A percentile compares a stretch with the other conserved stretches of the same genome.
phyloP scores from a whole-genome alignment of 179 eudicot species.

The Beta macrorhiza region DNA sequence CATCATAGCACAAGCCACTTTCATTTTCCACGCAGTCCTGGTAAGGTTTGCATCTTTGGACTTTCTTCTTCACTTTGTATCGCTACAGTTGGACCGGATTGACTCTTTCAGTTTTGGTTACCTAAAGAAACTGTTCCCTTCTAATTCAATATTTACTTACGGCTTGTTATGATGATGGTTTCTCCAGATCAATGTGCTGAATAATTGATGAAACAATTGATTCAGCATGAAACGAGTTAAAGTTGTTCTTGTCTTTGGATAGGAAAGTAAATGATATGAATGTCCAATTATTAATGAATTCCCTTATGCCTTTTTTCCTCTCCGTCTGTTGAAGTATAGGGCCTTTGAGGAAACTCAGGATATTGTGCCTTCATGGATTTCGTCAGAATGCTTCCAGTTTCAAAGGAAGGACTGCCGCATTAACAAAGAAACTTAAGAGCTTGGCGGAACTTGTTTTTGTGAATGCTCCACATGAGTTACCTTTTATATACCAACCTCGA shows the following conservation, averaged over 20 bases:
- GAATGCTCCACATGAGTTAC: conserved; percentile 83
- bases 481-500: conserved; percentile 72
- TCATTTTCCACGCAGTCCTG: conserved; percentile 31
- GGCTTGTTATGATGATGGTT: not conserved
- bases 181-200: not conserved
- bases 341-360: conserved; percentile 63
- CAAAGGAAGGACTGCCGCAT: conserved; percentile 82
- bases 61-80: not conserved
- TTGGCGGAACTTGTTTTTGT: conserved; percentile 75
- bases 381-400: conserved; percentile 94
- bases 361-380: conserved; percentile 91
- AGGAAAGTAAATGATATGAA: not conserved
- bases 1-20: conserved; percentile 22
- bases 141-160: not conserved
- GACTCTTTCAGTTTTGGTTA: not conserved
- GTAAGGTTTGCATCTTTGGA: conserved; percentile 38
- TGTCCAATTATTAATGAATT: not conserved
- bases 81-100: not conserved
- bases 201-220: not conserved
- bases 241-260: not conserved
- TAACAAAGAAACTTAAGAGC: conserved; percentile 81
- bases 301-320: not conserved
- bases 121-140: not conserved
- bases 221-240: not conserved
- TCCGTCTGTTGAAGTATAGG: conserved; percentile 24